Conservation (phyloP, 495 filamentous ascomycete species). For the Mycothermus thermophilus region DNA sequence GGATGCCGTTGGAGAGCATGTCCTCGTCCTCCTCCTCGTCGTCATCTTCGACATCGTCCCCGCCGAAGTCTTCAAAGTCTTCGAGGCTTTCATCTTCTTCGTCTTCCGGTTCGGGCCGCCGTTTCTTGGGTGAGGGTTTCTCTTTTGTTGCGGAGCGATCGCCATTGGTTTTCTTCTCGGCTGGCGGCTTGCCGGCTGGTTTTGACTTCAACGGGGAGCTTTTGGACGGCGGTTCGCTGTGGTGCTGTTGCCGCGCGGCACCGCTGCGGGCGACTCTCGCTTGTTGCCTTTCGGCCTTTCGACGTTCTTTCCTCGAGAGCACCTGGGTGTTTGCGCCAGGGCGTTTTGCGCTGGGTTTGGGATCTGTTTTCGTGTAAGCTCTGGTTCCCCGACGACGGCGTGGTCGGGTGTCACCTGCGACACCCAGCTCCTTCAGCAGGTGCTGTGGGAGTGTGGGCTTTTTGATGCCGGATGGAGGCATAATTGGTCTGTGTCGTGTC, state of each 20-base stretch:
- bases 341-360: constrained; percentile 1
- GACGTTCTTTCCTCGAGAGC: constrained; percentile 33
- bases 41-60: constrained; percentile 7
- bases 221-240: constrained; percentile 3
- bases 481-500: no score
- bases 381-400: background rate
- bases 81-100: constrained; percentile 5
- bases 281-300: constrained; percentile 35
- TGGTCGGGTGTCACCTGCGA: constrained; percentile 2
- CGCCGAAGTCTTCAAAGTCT: constrained; percentile 4
- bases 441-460: constrained; percentile 12
- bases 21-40: constrained; percentile 16
- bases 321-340: background rate
- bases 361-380: constrained; percentile 2
- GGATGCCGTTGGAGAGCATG: constrained; percentile 11
- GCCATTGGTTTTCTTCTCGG: background rate
- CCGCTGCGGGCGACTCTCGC: constrained; percentile 19
- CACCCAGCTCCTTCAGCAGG: constrained; percentile 19
- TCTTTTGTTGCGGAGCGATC: background rate
- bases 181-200: background rate
- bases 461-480: constrained; percentile 7
- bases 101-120: constrained; percentile 4
- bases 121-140: no score
- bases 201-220: constrained; percentile 5
- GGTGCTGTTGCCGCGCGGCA: no score